A percentile compares a stretch with the other conserved stretches of the same genome.
These are phyloP conservation scores for Eustoma russellianum DNA, from an alignment of 257 asterid species.

Conservation along the genomic window DNA sequence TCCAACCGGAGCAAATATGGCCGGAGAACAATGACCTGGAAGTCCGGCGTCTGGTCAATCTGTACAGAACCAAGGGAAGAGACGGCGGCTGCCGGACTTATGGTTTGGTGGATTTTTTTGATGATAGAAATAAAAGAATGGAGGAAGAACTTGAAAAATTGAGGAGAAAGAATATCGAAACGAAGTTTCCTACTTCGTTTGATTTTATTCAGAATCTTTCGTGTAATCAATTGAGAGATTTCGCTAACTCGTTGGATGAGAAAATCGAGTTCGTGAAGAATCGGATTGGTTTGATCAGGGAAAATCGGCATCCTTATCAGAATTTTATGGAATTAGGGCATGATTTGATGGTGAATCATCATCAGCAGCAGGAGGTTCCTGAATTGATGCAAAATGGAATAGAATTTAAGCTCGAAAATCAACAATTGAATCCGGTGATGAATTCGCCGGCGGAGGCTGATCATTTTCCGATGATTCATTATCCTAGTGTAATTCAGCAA, in stretches of 20 bases:
- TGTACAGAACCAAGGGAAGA: constrained; percentile 31
- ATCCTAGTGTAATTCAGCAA: background rate
- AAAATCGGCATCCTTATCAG: background rate
- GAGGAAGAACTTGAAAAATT: constrained; percentile 40
- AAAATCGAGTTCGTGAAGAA: constrained; percentile 17
- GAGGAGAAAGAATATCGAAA: constrained; percentile 31
- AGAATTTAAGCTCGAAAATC: constrained; percentile 15
- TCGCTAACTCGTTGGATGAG: constrained; percentile 13
- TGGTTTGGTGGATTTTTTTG: constrained; percentile 39
- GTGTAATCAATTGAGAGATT: constrained; percentile 25
- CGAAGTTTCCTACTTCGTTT: constrained; percentile 31
- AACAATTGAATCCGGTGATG: constrained; percentile 4
- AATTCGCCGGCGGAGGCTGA: constrained; percentile 9
- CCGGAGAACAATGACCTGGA: constrained; percentile 31
- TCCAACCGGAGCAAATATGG: constrained; percentile 37
- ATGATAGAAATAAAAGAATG: constrained; percentile 28
- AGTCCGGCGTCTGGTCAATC: constrained; percentile 25
- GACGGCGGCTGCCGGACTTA: constrained; percentile 25
- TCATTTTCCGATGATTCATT: background rate
- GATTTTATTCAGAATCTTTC: constrained; percentile 15
- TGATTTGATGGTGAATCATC: constrained; percentile 1
- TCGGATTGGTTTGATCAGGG: constrained; percentile 23
- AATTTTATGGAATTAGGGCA: constrained; percentile 1
- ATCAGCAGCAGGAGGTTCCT: background rate
- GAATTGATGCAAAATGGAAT: constrained; percentile 17